Evolutionary conservation across 306 rosid species (phyloP), one percentile per base, ranked within the genome.

Genomic region (Glycyrrhiza uralensis): DNA sequence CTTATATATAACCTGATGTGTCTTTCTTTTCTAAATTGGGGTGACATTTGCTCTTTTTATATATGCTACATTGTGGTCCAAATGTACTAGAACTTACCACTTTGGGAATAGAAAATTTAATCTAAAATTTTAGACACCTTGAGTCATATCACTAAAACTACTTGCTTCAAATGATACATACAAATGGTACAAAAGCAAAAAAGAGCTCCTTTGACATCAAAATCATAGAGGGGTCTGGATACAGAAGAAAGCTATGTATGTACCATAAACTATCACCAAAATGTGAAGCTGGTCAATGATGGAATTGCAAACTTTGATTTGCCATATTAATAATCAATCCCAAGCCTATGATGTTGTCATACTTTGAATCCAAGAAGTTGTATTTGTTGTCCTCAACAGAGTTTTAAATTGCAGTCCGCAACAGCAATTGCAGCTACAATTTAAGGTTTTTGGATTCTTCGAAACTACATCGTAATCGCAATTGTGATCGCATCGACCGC

Each of bases 101-200:
- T 86, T 78, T 44, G 49, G 85, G 84, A 86, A 84, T 69, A 35
- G 73, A 66, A 69, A 76, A 78, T 73, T 81, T 80, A 57, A 78
- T 77, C 72, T 79, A 36, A 70, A 75, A 82, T 78, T 79, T 81
- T 46, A 12, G 39, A 36, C 52, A 45, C 38, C 42, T 38, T 7
- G 55, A 79, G 68, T 55, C 78, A 30, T 72, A 66, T 72, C 57
- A 66, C 14, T 80, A 50, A 13, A 57, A 47, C 74, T 42, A 44
- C 74, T 75, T 79, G 68, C 85, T 75, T 29, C 82, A 76, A 72
- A 80, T 67, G 85, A 80, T 72, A 67, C 75, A 73, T 83, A 58
- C 82, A 83, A 80, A 60, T 76, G 69, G 87, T 67, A 55, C 66
- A 46, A 71, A 68, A 80, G 55, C 69, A 29, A 83, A 77, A 66